Base-by-base conservation (phyloP, 129 eudicot species). In the Escallonia herrerae region DNA sequence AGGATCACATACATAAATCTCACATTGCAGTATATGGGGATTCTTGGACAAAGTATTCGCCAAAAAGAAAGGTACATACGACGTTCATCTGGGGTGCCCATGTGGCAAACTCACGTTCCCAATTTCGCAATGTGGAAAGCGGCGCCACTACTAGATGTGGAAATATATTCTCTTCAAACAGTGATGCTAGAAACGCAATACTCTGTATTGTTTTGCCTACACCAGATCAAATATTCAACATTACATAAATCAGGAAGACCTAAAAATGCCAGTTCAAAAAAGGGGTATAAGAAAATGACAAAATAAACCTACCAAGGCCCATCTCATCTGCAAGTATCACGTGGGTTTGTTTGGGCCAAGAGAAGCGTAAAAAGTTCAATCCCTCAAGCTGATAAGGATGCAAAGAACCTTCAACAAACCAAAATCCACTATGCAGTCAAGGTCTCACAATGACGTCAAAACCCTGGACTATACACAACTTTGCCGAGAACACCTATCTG, bases 71-170 rank as follows among this genome's bases (percentile, higher is more conserved):
- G 41, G 46, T 63, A 86, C 99, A 60, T 89, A 94, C 99, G 56
- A 94, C 99, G 73, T 94, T 94, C 95, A 89, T 77, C 61, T 94
- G 97, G 33, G 99, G 99, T 69, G 97, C 97, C 99, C 99, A 94
- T 52, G 84, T 77, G 77, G 99, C 93, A 82, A 94, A 94, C 69
- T 94, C 99, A 71, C 99, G 97, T 63, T 94, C 99, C 97, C 99
- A 94, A 71, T 94, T 94, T 68, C 99, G 83, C 77, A 94, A 76
- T 56, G 99, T 94, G 47, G 99, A 94, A 47, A 94, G 91, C 48
- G 99, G 99, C 40, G 99, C 99, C 63, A 94, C 97, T 66, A 94
- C 99, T 64, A 93, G 45, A 82, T 88, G 99, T 40, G 97, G 99
- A 70, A 70, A 66, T 10, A 86, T 58, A 62, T 77, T 80, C 41